These are phyloP conservation scores for Aspergillus pseudoterreus DNA, from an alignment of 2,329 filamentous ascomycete species.

Conservation along the genomic window DNA sequence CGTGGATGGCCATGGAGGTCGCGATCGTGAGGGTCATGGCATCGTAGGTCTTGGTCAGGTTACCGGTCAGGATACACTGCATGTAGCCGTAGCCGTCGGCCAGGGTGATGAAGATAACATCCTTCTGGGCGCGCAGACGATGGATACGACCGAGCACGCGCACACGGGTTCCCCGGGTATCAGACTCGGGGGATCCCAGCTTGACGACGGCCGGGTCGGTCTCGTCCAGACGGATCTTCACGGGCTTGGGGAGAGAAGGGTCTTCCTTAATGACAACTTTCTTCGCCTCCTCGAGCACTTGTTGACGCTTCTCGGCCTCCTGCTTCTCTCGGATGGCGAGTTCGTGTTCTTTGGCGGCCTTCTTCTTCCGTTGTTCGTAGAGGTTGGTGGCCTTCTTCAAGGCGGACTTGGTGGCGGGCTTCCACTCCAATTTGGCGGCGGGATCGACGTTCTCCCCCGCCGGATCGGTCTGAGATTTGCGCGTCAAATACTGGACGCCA, in stretches of 20 bases:
- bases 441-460: conserved; percentile 62
- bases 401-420: conserved; percentile 76
- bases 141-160: conserved; percentile 80
- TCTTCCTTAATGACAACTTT: conserved; percentile 71
- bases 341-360: conserved; percentile 73
- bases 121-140: conserved; percentile 75
- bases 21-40: conserved; percentile 80
- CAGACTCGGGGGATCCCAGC: conserved; percentile 54
- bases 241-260: conserved; percentile 65
- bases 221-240: conserved; percentile 72
- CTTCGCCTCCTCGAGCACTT: conserved; percentile 76
- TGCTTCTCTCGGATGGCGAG: conserved; percentile 68
- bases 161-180: conserved; percentile 66
- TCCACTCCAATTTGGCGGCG: conserved; percentile 66
- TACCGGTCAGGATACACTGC: conserved; percentile 77
- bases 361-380: conserved; percentile 75
- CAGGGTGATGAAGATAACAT: conserved; percentile 81
- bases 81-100: conserved; percentile 79
- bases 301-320: conserved; percentile 66
- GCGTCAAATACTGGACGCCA: conserved; percentile 61
- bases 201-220: conserved; percentile 59
- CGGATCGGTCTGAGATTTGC: conserved; percentile 62
- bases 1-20: conserved; percentile 79
- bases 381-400: conserved; percentile 79
- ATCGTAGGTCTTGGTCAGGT: conserved; percentile 88